Evolutionary conservation across 208 protist species (phyloP).

Genomic region (Plasmodiophora brassicae): DNA sequence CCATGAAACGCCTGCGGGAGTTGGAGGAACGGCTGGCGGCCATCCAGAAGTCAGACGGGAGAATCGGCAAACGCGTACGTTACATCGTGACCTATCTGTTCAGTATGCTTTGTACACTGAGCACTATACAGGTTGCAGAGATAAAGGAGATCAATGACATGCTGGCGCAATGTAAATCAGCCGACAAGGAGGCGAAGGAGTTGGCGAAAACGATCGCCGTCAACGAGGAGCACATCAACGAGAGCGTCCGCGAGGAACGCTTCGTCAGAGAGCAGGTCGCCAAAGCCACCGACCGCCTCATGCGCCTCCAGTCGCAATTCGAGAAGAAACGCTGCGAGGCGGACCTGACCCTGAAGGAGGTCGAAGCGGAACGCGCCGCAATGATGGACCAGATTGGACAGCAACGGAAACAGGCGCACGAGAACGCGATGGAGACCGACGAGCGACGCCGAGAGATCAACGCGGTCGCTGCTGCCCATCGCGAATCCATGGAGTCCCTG

Average conservation of each 20-base stretch:
- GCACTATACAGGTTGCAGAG: background rate
- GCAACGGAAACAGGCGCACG: background rate
- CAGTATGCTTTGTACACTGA: background rate
- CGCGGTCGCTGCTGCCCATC: background rate
- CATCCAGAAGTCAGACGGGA: background rate
- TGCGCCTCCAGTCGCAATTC: background rate
- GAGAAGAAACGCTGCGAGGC: background rate
- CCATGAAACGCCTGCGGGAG: background rate
- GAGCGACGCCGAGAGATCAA: background rate
- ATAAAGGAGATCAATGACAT: background rate
- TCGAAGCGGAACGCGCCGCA: background rate
- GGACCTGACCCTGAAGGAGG: background rate
- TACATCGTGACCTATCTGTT: background rate
- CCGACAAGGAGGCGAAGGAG: background rate
- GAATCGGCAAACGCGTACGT: background rate
- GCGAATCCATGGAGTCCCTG: background rate
- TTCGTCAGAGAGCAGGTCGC: conserved; percentile 3
- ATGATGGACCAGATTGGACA: background rate
- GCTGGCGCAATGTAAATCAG: background rate
- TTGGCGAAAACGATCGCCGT: background rate
- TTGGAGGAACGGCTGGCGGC: background rate
- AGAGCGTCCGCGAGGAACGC: background rate
- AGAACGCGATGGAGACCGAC: background rate
- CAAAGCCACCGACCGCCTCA: background rate
- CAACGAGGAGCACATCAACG: background rate